phyloP scores from a whole-genome alignment of 148 eudicot species.

The Fagopyrum tataricum region DNA sequence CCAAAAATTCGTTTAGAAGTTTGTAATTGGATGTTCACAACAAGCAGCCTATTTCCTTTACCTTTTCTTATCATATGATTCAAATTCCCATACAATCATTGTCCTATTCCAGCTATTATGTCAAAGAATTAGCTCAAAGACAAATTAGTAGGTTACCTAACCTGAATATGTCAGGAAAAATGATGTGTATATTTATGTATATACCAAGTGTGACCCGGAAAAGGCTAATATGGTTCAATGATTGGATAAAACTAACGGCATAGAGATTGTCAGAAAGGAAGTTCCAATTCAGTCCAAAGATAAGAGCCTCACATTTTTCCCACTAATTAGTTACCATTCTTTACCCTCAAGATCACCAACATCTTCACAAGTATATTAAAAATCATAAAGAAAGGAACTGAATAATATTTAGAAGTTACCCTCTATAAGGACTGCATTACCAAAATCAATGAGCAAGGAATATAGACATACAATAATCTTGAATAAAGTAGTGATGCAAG shows the following conservation, averaged over 20 bases:
- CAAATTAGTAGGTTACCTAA: conserved; percentile 13
- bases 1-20: background rate
- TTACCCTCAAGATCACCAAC: background rate
- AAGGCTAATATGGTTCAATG: background rate
- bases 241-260: background rate
- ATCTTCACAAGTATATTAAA: background rate
- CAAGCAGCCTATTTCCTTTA: background rate
- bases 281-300: background rate
- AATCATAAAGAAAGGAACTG: background rate
- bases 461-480: background rate
- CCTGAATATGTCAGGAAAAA: background rate
- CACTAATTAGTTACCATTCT: background rate
- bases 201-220: background rate
- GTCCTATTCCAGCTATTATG: conserved; percentile 3
- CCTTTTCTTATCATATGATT: background rate
- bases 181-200: background rate
- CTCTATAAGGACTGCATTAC: background rate
- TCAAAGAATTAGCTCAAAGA: conserved; percentile 1
- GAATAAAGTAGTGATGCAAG: background rate
- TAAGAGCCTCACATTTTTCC: background rate
- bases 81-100: background rate
- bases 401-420: background rate
- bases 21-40: background rate
- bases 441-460: background rate
- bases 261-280: background rate